Conservation (phyloP, 148 eudicot species). For the Cornus kousa region DNA sequence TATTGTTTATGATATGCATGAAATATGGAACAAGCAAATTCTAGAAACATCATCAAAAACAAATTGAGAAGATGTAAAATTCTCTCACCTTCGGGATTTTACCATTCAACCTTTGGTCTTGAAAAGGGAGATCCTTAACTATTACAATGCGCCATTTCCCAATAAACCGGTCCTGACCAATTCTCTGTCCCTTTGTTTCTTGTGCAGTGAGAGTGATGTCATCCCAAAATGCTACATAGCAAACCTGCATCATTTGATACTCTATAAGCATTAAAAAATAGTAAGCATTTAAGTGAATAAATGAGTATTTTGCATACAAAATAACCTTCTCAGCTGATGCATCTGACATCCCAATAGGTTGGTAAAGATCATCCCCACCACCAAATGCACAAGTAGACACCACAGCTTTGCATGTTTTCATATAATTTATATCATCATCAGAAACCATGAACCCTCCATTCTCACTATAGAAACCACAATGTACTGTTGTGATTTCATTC, state of each 20-base stretch:
- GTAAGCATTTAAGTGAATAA: background rate
- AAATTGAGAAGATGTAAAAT: background rate
- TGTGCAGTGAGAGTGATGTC: slow-evolving; percentile 79
- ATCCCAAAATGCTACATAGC: slow-evolving; percentile 99
- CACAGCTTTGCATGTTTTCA: slow-evolving; percentile 77
- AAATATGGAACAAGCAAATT: background rate
- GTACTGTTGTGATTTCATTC: slow-evolving; percentile 49
- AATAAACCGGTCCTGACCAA: slow-evolving; percentile 60
- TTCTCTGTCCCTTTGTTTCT: slow-evolving; percentile 54
- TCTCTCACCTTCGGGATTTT: slow-evolving; percentile 89
- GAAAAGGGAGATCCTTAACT: slow-evolving; percentile 77
- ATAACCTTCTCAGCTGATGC: slow-evolving; percentile 70
- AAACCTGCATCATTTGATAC: slow-evolving; percentile 54
- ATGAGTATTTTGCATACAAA: slow-evolving; percentile 3
- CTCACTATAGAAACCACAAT: slow-evolving; percentile 94
- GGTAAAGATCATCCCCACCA: slow-evolving; percentile 98
- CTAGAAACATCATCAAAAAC: background rate
- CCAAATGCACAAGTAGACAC: slow-evolving; percentile 99
- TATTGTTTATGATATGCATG: background rate
- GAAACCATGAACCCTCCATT: slow-evolving; percentile 83
- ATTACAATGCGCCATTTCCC: slow-evolving; percentile 92
- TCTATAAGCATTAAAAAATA: slow-evolving; percentile 12
- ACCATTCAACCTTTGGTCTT: slow-evolving; percentile 90
- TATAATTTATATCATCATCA: slow-evolving; percentile 66
- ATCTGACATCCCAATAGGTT: slow-evolving; percentile 95